Percentiles rank a stretch among this genome's conserved stretches.
Conservation (phyloP, 805 yeast genomes). For the Saccharomycopsis babjevae region DNA sequence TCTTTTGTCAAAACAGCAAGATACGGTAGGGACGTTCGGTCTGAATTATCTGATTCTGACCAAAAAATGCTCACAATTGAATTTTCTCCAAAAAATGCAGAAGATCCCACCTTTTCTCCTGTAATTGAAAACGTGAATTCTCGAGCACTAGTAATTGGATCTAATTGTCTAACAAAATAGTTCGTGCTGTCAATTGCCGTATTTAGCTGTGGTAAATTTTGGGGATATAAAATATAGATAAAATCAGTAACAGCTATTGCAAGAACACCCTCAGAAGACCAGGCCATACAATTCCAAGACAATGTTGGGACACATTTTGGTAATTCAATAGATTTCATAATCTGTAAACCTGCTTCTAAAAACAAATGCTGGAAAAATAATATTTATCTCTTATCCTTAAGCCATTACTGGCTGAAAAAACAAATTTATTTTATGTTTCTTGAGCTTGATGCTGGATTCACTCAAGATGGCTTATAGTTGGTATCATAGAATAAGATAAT, state of each 20-base stretch:
- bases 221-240: background rate
- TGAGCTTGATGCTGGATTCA: too few relatives aligned
- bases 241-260: background rate
- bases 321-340: background rate
- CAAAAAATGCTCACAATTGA: background rate
- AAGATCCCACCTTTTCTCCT: background rate
- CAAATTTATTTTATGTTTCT: too few relatives aligned
- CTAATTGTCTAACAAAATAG: background rate
- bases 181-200: background rate
- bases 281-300: background rate
- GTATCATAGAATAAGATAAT: too few relatives aligned
- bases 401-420: too few relatives aligned
- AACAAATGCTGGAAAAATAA: background rate
- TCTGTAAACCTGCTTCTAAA: background rate
- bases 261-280: background rate
- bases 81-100: constrained; percentile 2
- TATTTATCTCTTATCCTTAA: too few relatives aligned
- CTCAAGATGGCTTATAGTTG: too few relatives aligned
- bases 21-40: background rate
- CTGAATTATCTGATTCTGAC: constrained; percentile 2
- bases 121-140: background rate
- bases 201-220: background rate
- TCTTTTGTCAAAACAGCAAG: constrained; percentile 10
- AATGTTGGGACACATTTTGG: background rate
- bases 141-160: background rate